These are phyloP conservation scores for Bipolaris oryzae DNA, from an alignment of 2,329 filamentous ascomycete species.

Conservation along the genomic window DNA sequence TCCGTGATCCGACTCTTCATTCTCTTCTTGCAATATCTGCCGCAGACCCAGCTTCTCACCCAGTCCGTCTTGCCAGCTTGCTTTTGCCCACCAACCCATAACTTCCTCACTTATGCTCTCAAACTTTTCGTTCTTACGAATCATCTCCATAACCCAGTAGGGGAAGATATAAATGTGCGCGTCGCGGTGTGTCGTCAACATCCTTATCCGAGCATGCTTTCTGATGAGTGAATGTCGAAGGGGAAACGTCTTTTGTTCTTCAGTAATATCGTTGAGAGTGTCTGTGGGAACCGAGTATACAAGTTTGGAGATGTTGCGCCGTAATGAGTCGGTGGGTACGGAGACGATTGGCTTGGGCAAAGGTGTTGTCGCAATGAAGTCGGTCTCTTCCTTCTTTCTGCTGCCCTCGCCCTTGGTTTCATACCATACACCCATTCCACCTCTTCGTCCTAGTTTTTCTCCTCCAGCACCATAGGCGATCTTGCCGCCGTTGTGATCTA, in stretches of 20 bases:
- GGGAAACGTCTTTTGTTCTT: constrained; percentile 74
- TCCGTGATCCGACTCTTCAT: constrained; percentile 46
- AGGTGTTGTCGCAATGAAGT: constrained; percentile 82
- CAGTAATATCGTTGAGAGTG: constrained; percentile 81
- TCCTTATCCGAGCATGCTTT: constrained; percentile 75
- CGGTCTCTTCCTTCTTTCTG: constrained; percentile 88
- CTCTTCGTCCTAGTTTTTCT: constrained; percentile 67
- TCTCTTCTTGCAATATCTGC: constrained; percentile 64
- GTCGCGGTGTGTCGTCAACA: constrained; percentile 84
- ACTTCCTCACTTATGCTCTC: constrained; percentile 92
- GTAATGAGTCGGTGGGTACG: constrained; percentile 67
- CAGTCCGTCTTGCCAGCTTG: constrained; percentile 84
- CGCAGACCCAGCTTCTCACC: constrained; percentile 76
- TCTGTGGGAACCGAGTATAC: constrained; percentile 89
- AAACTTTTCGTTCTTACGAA: constrained; percentile 77
- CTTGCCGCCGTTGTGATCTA: constrained; percentile 48
- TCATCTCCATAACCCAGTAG: constrained; percentile 85
- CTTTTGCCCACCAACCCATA: constrained; percentile 93
- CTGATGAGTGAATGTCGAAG: constrained; percentile 77
- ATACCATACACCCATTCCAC: constrained; percentile 90
- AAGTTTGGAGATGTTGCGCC: constrained; percentile 73
- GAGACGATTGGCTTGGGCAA: constrained; percentile 64
- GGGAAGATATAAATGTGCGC: constrained; percentile 96
- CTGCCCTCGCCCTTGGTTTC: constrained; percentile 77
- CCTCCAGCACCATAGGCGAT: constrained; percentile 58